Percentiles rank a stretch among this genome's conserved stretches.
Conservation (phyloP, 106 monocot species). For the Xerophyta viscosa region DNA sequence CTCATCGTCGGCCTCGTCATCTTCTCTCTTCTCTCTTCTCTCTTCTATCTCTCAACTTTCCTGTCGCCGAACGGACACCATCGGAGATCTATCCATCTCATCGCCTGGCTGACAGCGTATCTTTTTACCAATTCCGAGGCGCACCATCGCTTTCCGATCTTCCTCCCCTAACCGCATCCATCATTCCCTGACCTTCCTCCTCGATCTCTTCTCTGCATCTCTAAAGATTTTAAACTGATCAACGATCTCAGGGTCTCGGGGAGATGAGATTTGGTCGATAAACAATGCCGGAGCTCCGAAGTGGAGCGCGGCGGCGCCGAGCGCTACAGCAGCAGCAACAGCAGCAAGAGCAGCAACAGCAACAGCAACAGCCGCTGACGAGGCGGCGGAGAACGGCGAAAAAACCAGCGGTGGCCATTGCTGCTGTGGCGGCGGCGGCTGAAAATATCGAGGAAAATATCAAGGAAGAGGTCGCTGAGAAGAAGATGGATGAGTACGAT, state of each 20-base stretch:
- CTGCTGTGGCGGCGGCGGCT: background rate
- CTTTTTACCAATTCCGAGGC: no score
- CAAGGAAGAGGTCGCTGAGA: slow-evolving; percentile 30
- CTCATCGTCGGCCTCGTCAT: no score
- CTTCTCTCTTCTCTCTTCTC: no score
- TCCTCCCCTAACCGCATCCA: no score
- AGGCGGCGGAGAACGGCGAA: slow-evolving; percentile 15
- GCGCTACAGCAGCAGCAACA: slow-evolving; percentile 22
- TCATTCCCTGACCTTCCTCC: no score
- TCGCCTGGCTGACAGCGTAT: no score
- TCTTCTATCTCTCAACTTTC: no score
- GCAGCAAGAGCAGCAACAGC: slow-evolving; percentile 7
- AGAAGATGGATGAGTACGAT: slow-evolving; percentile 52
- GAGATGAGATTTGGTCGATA: slow-evolving; percentile 47
- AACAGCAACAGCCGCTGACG: slow-evolving; percentile 5
- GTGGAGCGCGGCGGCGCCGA: slow-evolving; percentile 53
- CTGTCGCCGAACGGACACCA: no score
- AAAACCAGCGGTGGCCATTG: background rate
- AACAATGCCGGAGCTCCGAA: slow-evolving; percentile 75
- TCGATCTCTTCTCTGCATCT: no score
- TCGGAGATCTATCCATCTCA: no score
- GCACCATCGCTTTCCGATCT: no score
- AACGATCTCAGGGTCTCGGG: background rate
- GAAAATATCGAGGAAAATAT: slow-evolving; percentile 11
- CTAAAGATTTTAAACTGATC: no score